Conservation (phyloP, 768 basidiomycete species). For the Calocybe indica region DNA sequence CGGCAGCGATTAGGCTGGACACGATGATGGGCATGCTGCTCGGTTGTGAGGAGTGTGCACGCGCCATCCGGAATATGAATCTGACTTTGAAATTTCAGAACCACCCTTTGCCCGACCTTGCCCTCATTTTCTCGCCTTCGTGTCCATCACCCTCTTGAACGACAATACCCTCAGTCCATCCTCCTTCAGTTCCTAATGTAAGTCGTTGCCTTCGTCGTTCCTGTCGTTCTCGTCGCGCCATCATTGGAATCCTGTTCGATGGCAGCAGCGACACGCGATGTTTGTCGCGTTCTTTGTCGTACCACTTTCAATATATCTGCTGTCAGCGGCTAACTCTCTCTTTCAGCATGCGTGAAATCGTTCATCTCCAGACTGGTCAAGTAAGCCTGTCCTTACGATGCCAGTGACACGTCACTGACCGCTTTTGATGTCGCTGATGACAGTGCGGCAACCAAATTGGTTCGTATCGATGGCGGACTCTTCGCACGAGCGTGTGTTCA, state of each 20-base stretch:
- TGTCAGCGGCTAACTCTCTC: conserved; percentile 22
- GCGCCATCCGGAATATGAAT: conserved; percentile 32
- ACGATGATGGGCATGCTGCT: not conserved
- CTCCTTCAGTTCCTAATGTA: conserved; percentile 35
- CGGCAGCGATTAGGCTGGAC: not conserved
- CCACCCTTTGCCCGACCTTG: conserved; percentile 32
- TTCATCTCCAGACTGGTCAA: conserved; percentile 99
- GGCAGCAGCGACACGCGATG: conserved; percentile 18
- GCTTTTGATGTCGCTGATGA: conserved; percentile 22
- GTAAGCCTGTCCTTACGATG: conserved; percentile 33
- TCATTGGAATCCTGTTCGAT: not conserved
- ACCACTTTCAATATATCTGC: conserved; percentile 31
- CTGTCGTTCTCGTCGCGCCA: conserved; percentile 13
- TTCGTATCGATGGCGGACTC: conserved; percentile 32
- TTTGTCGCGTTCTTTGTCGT: conserved; percentile 37
- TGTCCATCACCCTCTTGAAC: conserved; percentile 38
- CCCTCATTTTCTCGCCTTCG: conserved; percentile 39
- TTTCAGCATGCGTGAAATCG: conserved; percentile 95
- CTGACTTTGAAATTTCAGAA: conserved; percentile 38
- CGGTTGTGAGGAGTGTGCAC: conserved; percentile 4
- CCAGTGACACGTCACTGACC: conserved; percentile 19
- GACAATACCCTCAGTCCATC: conserved; percentile 29
- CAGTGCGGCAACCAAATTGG: conserved; percentile 99
- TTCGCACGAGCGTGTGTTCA: conserved; percentile 10
- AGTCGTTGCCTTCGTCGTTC: conserved; percentile 19